Base-by-base conservation (phyloP, 2,329 filamentous ascomycete genomes). In the Colletotrichum salicis region DNA sequence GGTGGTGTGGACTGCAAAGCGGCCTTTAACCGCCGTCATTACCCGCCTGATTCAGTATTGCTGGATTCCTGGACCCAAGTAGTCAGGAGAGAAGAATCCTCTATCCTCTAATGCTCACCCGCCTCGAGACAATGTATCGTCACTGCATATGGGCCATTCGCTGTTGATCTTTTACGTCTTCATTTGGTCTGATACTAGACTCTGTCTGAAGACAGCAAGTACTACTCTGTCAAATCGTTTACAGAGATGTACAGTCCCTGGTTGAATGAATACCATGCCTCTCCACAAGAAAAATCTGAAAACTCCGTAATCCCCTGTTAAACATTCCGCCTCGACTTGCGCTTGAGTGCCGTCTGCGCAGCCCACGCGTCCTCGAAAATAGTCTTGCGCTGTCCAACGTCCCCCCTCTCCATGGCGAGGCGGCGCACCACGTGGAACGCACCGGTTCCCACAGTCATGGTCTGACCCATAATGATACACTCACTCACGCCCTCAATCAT, bases 391-490 rank as follows among this genome's bases (percentile, higher is more conserved):
- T 85, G 84, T 24, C 83, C 83, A 33, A 94, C 83, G 75, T 93
- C 77, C 79, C 86, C 80, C 7, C 90, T 86, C 52, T 85, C 85
- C 72, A 97, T 87, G 73, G 92, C 92, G 74, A 98, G 82, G 70
- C 90, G 88, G 55, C 95, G 86, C 3, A 98, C 93, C 29, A 98
- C 93, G 79, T 97, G 92, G 87, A 98, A 96, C 1, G 94, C 93
- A 5, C 96, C 96, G 0, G 96, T 99, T 6, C 96, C 96, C 45
- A 99, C 87, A 56, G 89, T 89, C 89, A 98, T 97, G 54, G 92
- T 95, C 86, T 98, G 96, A 19, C 96, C 96, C 92, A 98, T 96
- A 79, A 99, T 99, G 79, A 99, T 98, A 82, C 95, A 97, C 84
- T 99, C 96, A 67, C 90, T 94, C 11, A 99, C 96, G 77, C 96